Evolutionary conservation across 768 basidiomycete genomes (phyloP), one percentile per base, ranked within the genome.

Genomic region (Tylopilus felleus): DNA sequence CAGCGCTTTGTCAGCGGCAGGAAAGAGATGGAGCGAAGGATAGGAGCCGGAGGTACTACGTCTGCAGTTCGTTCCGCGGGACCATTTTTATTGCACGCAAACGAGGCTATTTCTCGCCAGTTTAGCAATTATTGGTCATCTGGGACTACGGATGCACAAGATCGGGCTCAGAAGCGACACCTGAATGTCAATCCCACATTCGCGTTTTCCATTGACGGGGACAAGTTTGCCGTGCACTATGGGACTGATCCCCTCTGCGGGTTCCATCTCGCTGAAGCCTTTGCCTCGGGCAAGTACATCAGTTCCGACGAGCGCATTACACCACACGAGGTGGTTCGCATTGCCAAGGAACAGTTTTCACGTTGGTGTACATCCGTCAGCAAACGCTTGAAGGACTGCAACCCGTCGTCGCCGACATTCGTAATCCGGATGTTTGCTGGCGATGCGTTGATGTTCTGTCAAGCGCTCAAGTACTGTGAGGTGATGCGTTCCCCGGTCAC

Each of bases 241-340:
- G 68, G 60, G n/a, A 63, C 64, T 0, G 70, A 68, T 49, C 60
- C 66, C 12, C 52, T 68, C 31, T 27, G n/a, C 0, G 65, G 66
- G 12, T 71, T 72, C 36, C 69, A 72, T 39, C 62, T 68, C 17
- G 70, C 68, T 1, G 68, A 70, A 33, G 53, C 52, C 0, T 62
- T 62, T 17, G 16, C 53, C 9, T 59, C 63, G 3, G 57, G 54
- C 2, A 53, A 44, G 29, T 60, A 52, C 13, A 40, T 23, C n/a
- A 25, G 16, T 10, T 43, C 27, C 17, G 35, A 22, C 0, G 51
- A 53, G 1, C 10, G 5, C 6, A 52, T 61, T 27, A 47, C 44
- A 3, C 29, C 48, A 5, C 45, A 40, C 3, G 56, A 62, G 7
- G 1, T 67, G 27, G 59, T 57, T 0, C 53, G 51, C 23, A 22